These are phyloP conservation scores for Rhizopogon roseolus DNA, from an alignment of 768 basidiomycete species.

Conservation along the genomic window DNA sequence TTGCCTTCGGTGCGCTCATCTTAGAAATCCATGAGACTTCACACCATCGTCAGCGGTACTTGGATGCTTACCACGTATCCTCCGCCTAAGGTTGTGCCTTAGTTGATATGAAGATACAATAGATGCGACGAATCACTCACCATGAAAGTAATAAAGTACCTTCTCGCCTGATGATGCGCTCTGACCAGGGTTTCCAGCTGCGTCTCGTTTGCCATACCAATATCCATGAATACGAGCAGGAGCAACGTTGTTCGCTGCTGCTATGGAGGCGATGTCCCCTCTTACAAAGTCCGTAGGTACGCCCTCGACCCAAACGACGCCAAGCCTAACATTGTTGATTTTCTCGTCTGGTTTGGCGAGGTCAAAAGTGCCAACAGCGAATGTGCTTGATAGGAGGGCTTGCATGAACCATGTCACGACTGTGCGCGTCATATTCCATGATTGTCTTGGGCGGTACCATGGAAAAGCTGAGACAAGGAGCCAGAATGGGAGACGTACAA, in stretches of 20 bases:
- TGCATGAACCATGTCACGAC: slow-evolving; percentile 20
- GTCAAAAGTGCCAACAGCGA: background rate
- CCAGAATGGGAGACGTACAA: slow-evolving; percentile 18
- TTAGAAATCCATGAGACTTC: background rate
- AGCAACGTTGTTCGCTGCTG: slow-evolving; percentile 22
- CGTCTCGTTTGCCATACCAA: slow-evolving; percentile 25
- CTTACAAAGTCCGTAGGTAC: slow-evolving; percentile 25
- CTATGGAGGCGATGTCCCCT: slow-evolving; percentile 24
- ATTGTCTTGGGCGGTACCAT: slow-evolving; percentile 13
- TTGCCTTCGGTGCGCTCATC: background rate
- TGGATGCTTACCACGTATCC: slow-evolving; percentile 1
- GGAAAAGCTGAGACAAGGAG: slow-evolving; percentile 9
- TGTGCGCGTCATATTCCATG: slow-evolving; percentile 38
- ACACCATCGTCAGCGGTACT: background rate
- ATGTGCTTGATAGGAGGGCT: background rate
- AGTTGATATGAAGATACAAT: background rate
- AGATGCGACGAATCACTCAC: slow-evolving; percentile 3
- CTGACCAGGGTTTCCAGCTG: slow-evolving; percentile 11
- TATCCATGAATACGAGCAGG: slow-evolving; percentile 29
- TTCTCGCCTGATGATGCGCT: slow-evolving; percentile 24
- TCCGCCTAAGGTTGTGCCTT: slow-evolving; percentile 1
- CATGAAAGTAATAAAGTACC: slow-evolving; percentile 30
- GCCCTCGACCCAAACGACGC: slow-evolving; percentile 28
- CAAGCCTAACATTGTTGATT: background rate
- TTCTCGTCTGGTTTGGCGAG: background rate